Evolutionary conservation across 495 filamentous ascomycete genomes (phyloP), one percentile per base, ranked within the genome.

Genomic region (Tuber umbilicatum): DNA sequence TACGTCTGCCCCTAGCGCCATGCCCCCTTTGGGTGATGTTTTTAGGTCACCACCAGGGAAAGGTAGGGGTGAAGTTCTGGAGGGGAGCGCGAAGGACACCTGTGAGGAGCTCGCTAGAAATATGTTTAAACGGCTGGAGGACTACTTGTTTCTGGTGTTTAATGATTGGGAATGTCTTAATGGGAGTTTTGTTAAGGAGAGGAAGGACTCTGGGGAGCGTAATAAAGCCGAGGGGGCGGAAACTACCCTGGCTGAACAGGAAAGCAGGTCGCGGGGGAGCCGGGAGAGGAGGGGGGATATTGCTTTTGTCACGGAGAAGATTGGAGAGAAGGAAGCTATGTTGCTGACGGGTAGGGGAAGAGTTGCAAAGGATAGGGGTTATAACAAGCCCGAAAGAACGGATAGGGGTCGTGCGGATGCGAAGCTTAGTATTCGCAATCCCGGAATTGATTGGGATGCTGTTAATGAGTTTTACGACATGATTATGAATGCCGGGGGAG

Each of bases 361-460:
- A 67, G 74, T 41, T 12, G 75, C 74, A 69, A 77, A 73, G 67
- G 71, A 76, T 14, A 78, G 70, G 50, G 73, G 43, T 39, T 72
- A 47, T 27, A 55, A 47, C 37, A 74, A 43, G 23, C 35, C 77
- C 3, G 73, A 75, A 70, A n/a, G 35, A 47, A 27, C 41, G 31
- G 74, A 38, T 68, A 73, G 31, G 74, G 40, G 55, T 35, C 55
- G 37, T 73, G 71, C 42, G 71, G 74, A 69, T 68, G 71, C 38
- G 23, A 82, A 75, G 64, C 41, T 70, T 64, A 77, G 68, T 35
- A 68, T 74, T 43, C 89, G 88, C 78, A 91, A 86, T 50, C 91
- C 92, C 64, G 86, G 87, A 9, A 91, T 97, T 69, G 89, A 96
- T 76, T 97, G 94, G 94, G 77, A 84, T 5, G 88, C 88, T 45